A percentile compares a stretch with the other conserved stretches of the same genome.
Conservation (phyloP, 2,329 filamentous ascomycete genomes). For the Beauveria rudraprayagi region DNA sequence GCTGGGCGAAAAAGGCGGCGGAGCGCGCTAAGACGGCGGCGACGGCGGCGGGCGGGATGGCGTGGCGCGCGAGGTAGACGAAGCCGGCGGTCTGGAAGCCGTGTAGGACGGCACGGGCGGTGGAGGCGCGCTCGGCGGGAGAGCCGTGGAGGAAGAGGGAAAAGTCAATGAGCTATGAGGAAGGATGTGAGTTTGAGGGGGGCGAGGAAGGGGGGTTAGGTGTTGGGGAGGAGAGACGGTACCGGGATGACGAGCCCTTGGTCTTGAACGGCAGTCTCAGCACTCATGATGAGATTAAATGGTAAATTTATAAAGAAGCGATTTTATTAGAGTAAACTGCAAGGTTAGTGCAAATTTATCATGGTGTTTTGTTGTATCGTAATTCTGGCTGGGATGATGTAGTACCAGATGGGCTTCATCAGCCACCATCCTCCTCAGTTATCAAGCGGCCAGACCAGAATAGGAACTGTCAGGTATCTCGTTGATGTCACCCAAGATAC, state of each 20-base stretch:
- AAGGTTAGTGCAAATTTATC: background rate
- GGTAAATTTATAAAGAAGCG: background rate
- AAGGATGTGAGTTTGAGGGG: constrained; percentile 7
- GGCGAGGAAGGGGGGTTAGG: constrained; percentile 14
- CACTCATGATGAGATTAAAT: background rate
- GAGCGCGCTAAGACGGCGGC: constrained; percentile 58
- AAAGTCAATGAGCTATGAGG: constrained; percentile 66
- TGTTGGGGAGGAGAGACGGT: constrained; percentile 6
- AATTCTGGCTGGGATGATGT: background rate
- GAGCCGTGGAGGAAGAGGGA: constrained; percentile 60
- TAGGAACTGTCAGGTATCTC: background rate
- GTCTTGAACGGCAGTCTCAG: constrained; percentile 36
- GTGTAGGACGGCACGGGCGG: constrained; percentile 63
- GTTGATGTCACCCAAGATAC: background rate
- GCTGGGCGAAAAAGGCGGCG: constrained; percentile 61
- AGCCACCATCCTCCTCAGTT: background rate
- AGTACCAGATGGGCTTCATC: background rate
- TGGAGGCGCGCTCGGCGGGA: constrained; percentile 49
- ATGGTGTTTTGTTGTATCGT: background rate
- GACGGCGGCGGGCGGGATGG: constrained; percentile 54
- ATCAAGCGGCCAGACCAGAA: background rate
- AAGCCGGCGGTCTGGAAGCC: constrained; percentile 85
- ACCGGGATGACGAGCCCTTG: constrained; percentile 50
- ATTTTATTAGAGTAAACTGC: background rate
- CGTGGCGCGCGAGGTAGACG: constrained; percentile 77